A percentile compares a stretch with the other conserved stretches of the same genome.
Conservation (phyloP, 352 stramenopile species). For the Aphanomyces astaci region DNA sequence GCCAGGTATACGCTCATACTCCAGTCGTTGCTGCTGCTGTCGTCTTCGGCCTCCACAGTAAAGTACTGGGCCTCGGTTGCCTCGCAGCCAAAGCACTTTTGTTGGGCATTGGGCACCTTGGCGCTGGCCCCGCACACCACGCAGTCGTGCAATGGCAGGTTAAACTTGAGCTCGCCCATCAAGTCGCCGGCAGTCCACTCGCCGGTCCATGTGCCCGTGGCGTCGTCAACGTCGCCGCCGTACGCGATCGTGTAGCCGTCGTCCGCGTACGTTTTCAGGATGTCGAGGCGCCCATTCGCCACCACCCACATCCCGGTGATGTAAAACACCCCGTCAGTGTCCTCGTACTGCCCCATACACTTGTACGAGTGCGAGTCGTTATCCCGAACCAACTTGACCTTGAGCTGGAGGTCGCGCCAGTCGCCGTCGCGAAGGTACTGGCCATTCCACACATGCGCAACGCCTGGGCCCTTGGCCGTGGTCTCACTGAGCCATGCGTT, state of each 20-base stretch:
- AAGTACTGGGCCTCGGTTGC: neutral
- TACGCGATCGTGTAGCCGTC: neutral
- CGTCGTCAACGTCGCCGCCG: neutral
- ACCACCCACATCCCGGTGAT: neutral
- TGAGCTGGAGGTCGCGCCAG: neutral
- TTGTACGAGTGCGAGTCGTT: neutral
- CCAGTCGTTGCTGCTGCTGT: neutral
- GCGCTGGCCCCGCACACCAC: neutral
- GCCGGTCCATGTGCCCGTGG: neutral
- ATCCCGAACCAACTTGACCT: neutral
- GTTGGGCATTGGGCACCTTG: neutral
- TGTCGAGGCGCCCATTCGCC: neutral
- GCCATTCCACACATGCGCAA: neutral
- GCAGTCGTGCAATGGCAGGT: neutral
- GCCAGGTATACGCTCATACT: neutral
- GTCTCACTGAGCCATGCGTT: neutral
- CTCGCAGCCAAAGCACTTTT: neutral
- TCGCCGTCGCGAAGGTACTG: neutral
- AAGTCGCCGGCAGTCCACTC: neutral
- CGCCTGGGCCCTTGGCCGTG: neutral
- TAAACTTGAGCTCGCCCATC: neutral
- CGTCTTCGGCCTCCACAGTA: neutral
- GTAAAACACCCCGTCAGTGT: neutral
- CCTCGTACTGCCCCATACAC: neutral
- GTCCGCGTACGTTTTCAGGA: conserved; percentile 1